Percentiles rank a stretch among this genome's conserved stretches.
These are phyloP conservation scores for Calocera viscosa DNA, from an alignment of 768 basidiomycete species.

Conservation along the genomic window DNA sequence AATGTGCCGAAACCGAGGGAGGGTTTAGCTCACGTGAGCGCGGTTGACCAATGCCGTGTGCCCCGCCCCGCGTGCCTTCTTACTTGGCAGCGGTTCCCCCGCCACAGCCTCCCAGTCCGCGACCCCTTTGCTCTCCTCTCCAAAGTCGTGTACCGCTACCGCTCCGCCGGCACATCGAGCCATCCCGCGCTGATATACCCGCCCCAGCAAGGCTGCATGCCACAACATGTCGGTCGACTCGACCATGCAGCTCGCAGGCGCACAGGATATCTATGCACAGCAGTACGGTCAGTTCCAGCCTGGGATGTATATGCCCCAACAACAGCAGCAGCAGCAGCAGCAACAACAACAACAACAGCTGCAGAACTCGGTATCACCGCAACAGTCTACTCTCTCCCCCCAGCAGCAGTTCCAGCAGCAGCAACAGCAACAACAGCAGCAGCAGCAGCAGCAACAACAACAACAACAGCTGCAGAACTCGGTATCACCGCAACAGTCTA, in stretches of 20 bases:
- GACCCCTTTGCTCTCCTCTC: no score
- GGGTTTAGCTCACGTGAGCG: no score
- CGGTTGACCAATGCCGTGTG: no score
- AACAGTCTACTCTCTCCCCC: not conserved
- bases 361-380: not conserved
- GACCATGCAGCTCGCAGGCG: not conserved
- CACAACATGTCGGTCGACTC: constrained; percentile 7
- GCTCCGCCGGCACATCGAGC: no score
- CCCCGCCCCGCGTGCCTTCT: no score
- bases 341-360: not conserved
- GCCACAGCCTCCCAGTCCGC: no score
- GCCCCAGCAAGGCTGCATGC: no score
- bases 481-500: not conserved
- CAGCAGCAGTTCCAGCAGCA: not conserved
- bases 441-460: not conserved
- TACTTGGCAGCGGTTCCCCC: no score
- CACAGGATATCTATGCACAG: not conserved
- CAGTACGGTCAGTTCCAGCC: not conserved
- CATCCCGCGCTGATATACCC: no score
- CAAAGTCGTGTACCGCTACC: no score
- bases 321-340: not conserved
- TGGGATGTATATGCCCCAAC: not conserved
- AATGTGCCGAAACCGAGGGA: no score
- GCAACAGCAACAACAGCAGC: not conserved
- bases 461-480: not conserved